Conservation (phyloP, 306 rosid species). For the Cyamopsis tetragonoloba region DNA sequence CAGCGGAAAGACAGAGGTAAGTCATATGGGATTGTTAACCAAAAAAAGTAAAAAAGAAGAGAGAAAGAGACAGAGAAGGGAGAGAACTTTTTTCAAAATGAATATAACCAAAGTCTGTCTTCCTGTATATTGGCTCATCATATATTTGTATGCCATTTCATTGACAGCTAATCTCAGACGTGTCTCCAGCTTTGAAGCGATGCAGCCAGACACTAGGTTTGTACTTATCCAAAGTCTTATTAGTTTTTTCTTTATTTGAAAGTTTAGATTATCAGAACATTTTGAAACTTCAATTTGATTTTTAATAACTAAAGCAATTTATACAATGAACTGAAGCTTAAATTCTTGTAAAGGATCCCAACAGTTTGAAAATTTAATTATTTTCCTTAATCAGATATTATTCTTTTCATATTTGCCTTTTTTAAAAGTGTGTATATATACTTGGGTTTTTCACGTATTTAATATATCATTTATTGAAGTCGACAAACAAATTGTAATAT, state of each 20-base stretch:
- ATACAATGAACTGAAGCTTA: constrained; percentile 9
- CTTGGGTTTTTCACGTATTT: background rate
- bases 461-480: background rate
- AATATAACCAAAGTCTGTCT: background rate
- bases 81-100: no score
- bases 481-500: background rate
- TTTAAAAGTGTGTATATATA: background rate
- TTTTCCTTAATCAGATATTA: background rate
- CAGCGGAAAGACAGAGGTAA: constrained; percentile 78
- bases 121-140: background rate
- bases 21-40: constrained; percentile 3
- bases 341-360: background rate
- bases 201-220: constrained; percentile 82
- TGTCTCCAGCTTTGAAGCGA: constrained; percentile 89
- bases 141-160: constrained; percentile 5
- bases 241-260: background rate
- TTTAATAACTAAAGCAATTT: background rate
- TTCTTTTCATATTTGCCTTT: background rate
- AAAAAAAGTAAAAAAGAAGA: no score
- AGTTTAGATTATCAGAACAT: background rate
- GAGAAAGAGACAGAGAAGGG: no score
- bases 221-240: background rate
- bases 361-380: constrained; percentile 3
- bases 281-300: background rate
- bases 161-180: constrained; percentile 87